Evolutionary conservation across 2,329 filamentous ascomycete genomes (phyloP), one percentile per base, ranked within the genome.

Genomic region (Byssothecium circinans): DNA sequence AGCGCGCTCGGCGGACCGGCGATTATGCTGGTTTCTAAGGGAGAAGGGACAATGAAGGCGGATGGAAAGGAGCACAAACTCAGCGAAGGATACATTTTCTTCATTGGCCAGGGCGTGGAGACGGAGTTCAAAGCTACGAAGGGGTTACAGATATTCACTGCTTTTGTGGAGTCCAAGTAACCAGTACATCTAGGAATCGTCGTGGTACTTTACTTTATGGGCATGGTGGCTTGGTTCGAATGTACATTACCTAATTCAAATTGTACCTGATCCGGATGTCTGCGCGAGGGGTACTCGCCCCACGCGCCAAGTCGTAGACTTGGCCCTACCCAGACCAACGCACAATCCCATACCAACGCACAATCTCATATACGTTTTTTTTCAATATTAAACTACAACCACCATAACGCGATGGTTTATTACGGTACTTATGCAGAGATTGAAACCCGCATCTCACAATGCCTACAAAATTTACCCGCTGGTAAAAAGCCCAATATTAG

Each of bases 1-100:
- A 70, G 69, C 36, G 71, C 75, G 2, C 71, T 85, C 17, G 73
- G 77, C 0, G 87, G 86, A 0, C 85, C 85, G 0, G 82, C 81
- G 43, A 77, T 89, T 22, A 65, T 86, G 61, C 78, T 89, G 45
- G 79, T 84, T 2, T 86, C 80, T 0, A 76, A 76, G 25, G 86
- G 86, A 0, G 68, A 71, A 41, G 85, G 84, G 1, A 74, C 66
- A 19, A 71, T 88, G 75, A 75, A 73, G 48, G 79, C 76, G 0
- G 75, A 80, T 3, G 80, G 77, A 0, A 74, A 78, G 58, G 74
- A 73, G 14, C 73, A 81, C 47, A 73, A 81, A 23, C 49, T 88
- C 37, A 78, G 76, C 20, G 81, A 84, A 63, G 87, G 86, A 0
- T 81, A 75, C 54, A 81, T 87, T 10, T 89, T 78, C 61, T 89